A percentile compares a stretch with the other conserved stretches of the same genome.
phyloP scores from a whole-genome alignment of 2,329 filamentous ascomycete species.

The Curvularia verruculosa region DNA sequence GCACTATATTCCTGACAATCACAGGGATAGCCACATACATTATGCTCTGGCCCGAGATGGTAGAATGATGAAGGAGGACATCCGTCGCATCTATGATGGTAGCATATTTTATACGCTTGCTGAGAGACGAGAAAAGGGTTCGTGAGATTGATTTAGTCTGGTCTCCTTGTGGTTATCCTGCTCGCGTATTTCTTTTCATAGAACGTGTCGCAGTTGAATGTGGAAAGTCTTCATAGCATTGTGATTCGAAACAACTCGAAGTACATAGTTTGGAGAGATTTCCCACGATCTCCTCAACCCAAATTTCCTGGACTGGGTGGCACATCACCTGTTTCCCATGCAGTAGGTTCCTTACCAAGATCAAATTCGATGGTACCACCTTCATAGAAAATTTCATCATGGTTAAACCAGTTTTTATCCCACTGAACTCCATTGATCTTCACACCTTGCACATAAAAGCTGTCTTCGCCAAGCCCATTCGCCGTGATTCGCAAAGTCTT shows the following conservation, averaged over 20 bases:
- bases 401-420: constrained; percentile 68
- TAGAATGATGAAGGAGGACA: constrained; percentile 20
- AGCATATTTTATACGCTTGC: constrained; percentile 32
- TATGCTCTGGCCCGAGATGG: constrained; percentile 26
- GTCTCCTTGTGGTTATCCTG: background rate
- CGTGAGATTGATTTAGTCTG: background rate
- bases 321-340: constrained; percentile 52
- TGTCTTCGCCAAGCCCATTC: constrained; percentile 56
- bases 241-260: too few relatives aligned
- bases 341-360: constrained; percentile 48
- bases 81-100: constrained; percentile 24
- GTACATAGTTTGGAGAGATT: too few relatives aligned
- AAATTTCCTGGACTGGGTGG: constrained; percentile 1
- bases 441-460: constrained; percentile 64
- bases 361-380: constrained; percentile 59
- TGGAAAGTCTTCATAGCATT: background rate
- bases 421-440: constrained; percentile 67
- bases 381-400: constrained; percentile 63
- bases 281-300: background rate
- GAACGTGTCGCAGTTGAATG: background rate
- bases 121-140: background rate
- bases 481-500: constrained; percentile 61
- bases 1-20: background rate
- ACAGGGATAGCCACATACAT: constrained; percentile 28
- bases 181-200: background rate